Evolutionary conservation across 169 alveolate genomes (phyloP), one percentile per base, ranked within the genome.

Genomic region (Plasmodium gallinaceum): DNA sequence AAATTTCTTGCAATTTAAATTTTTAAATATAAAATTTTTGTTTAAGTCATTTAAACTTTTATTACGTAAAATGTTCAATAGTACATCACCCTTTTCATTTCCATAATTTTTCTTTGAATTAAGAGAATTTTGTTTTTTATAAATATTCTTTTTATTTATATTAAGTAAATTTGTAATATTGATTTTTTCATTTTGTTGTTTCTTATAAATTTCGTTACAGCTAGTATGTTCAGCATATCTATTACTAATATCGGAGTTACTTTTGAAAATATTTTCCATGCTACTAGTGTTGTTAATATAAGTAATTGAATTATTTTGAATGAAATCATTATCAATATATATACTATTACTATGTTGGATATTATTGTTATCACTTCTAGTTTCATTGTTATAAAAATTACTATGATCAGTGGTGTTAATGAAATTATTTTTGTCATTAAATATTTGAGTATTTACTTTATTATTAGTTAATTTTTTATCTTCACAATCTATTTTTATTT

Each of bases 11-110:
- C 22, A 65, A 9, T 65, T 42, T 22, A 65, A 65, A 32, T 65
- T 65, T 32, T 65, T 65, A 16, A 65, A n/a, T n/a, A 32, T 42
- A 32, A 32, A 9, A 65, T 65, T 65, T 65, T 65, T 22, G 1
- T 26, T 39, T 37, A 16, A 65, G 10, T 65, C 37, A 14, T 0
- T 57, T 2, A 16, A 14, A 57, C 26, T 57, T 0, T 57, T 57
- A 14, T 9, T 10, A 16, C 37, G 66, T 7, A 57, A 14, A 57
- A 57, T 57, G 2, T 22, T 16, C 18, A 14, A 16, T 57, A 5
- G 0, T 57, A 18, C 26, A 5, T 57, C 66, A 14, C 26, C 66
- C n/a, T 57, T 57, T 57, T 57, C 6, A 14, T 14, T 57, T 18
- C 9, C 20, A 14, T 22, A 5, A 14, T 57, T 9, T 57, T 57